A percentile compares a stretch with the other conserved stretches of the same genome.
Evolutionary conservation across 805 yeast species (phyloP).

Genomic region (Metschnikowia bowlesiae): DNA sequence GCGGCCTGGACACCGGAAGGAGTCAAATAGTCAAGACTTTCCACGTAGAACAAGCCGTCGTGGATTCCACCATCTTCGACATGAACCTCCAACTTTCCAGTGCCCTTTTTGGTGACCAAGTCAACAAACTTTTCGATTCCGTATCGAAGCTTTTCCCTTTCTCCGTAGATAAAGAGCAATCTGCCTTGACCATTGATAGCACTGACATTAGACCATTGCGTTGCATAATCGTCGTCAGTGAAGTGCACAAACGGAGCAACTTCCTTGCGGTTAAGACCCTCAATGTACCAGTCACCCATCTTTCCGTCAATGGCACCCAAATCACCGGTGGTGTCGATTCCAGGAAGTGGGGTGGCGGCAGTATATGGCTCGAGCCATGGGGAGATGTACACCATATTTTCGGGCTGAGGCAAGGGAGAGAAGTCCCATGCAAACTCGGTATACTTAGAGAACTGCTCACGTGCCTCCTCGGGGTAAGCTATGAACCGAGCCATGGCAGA

Average conservation of each 20-base stretch:
- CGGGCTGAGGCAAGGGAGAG: slow-evolving; percentile 25
- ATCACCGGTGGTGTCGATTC: slow-evolving; percentile 26
- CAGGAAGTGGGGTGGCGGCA: slow-evolving; percentile 21
- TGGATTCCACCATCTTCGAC: slow-evolving; percentile 35
- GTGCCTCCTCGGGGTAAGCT: slow-evolving; percentile 30
- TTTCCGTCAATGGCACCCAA: slow-evolving; percentile 25
- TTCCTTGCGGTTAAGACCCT: slow-evolving; percentile 16
- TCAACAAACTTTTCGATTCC: slow-evolving; percentile 25
- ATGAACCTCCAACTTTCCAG: slow-evolving; percentile 17
- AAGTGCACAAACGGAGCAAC: slow-evolving; percentile 21
- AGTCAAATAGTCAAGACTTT: slow-evolving; percentile 28
- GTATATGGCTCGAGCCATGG: slow-evolving; percentile 36
- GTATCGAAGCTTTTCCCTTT: slow-evolving; percentile 29
- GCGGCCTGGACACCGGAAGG: slow-evolving; percentile 20
- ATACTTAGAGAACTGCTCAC: slow-evolving; percentile 19
- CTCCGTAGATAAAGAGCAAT: slow-evolving; percentile 27
- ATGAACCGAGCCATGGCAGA: slow-evolving; percentile 16
- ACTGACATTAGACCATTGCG: slow-evolving; percentile 25
- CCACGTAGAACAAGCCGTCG: slow-evolving; percentile 32
- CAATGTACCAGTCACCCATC: slow-evolving; percentile 33
- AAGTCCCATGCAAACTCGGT: slow-evolving; percentile 18
- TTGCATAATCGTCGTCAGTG: slow-evolving; percentile 20
- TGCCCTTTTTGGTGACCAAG: slow-evolving; percentile 15
- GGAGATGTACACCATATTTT: slow-evolving; percentile 24
- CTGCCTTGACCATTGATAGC: slow-evolving; percentile 20